These are phyloP conservation scores for Psidium friedrichsthalianum DNA, from an alignment of 345 rosid species.

Conservation along the genomic window DNA sequence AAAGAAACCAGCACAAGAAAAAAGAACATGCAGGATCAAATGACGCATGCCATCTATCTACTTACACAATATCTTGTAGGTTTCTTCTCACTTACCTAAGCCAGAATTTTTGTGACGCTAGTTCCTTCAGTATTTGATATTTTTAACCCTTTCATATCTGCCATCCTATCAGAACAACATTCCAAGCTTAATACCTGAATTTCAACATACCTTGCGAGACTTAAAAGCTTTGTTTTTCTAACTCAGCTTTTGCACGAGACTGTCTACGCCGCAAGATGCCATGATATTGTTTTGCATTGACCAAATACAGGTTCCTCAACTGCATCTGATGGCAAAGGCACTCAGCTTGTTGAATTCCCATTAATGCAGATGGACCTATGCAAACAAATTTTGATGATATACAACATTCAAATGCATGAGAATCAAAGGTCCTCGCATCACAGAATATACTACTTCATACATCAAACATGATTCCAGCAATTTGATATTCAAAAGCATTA, in stretches of 20 bases:
- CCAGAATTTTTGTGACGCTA: neutral
- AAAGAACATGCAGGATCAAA: neutral
- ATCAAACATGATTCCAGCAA: neutral
- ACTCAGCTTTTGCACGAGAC: constrained; percentile 90
- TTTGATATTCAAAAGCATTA: neutral
- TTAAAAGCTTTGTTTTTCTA: constrained; percentile 52
- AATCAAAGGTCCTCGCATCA: neutral
- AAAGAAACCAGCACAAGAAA: neutral
- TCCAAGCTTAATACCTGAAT: neutral
- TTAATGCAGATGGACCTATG: constrained; percentile 81
- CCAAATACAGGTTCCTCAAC: constrained; percentile 98
- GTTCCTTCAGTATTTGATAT: neutral
- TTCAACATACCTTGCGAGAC: constrained; percentile 54
- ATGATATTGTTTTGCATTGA: constrained; percentile 94
- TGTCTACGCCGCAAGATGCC: constrained; percentile 95
- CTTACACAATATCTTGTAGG: neutral
- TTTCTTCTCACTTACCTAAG: neutral
- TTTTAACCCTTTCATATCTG: neutral
- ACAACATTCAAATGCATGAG: neutral
- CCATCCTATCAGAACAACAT: neutral
- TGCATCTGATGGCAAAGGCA: constrained; percentile 86
- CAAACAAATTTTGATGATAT: neutral
- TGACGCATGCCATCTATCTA: neutral
- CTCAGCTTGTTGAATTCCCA: constrained; percentile 97
- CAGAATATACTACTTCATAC: neutral